These are phyloP conservation scores for Monosporascus sp. DNA, from an alignment of 2,329 filamentous ascomycete genomes.

Conservation along the genomic window DNA sequence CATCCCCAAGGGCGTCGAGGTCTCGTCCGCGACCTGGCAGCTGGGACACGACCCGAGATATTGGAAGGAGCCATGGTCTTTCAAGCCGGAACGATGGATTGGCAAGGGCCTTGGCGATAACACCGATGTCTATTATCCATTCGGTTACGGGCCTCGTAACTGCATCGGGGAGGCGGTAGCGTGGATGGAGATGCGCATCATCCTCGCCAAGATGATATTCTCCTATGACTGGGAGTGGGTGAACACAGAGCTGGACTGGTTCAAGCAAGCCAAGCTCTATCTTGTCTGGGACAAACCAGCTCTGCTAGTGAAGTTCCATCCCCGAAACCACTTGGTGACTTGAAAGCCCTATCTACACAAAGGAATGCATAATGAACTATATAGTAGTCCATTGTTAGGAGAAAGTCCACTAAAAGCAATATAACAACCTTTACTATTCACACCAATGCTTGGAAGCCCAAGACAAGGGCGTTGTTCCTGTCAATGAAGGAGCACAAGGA, in stretches of 20 bases:
- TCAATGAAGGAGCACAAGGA: not conserved
- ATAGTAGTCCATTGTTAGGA: no score
- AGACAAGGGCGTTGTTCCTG: no score
- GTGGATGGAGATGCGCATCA: constrained; percentile 22
- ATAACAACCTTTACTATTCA: no score
- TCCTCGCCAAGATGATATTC: constrained; percentile 20
- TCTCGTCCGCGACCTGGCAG: constrained; percentile 18
- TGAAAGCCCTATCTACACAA: no score
- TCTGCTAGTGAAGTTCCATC: constrained; percentile 17
- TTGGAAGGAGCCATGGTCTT: constrained; percentile 17
- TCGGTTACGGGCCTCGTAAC: constrained; percentile 17
- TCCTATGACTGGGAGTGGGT: constrained; percentile 15
- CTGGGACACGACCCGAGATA: constrained; percentile 15
- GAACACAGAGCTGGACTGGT: constrained; percentile 14
- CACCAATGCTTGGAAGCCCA: no score
- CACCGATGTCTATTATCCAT: constrained; percentile 13
- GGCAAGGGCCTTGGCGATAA: not conserved
- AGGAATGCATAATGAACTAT: no score
- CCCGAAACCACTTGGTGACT: not conserved
- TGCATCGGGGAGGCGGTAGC: constrained; percentile 22
- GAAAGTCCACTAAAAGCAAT: no score
- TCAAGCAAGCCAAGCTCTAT: constrained; percentile 14
- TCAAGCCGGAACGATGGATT: constrained; percentile 22
- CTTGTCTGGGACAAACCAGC: constrained; percentile 22
- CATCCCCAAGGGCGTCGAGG: constrained; percentile 15